Evolutionary conservation across 2,329 filamentous ascomycete genomes (phyloP).

Genomic region (Tetracladium maxilliforme): DNA sequence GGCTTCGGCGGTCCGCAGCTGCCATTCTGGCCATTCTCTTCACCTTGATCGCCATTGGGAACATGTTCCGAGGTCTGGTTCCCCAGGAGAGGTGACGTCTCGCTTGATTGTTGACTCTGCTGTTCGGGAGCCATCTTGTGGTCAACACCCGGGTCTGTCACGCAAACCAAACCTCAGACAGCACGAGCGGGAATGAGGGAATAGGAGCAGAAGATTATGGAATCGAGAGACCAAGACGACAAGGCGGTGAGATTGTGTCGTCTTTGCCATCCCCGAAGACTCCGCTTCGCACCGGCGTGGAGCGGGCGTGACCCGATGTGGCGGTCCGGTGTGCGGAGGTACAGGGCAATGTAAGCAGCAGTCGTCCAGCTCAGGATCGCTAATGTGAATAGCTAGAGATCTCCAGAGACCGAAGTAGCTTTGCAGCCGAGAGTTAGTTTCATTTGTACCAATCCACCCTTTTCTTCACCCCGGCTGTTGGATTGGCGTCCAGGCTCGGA

Average conservation of each 20-base stretch:
- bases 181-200: not conserved
- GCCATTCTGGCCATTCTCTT: constrained; percentile 8
- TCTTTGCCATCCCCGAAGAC: not conserved
- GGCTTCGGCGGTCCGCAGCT: constrained; percentile 29
- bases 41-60: not conserved
- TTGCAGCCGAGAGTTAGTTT: too few species aligned
- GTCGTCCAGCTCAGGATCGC: not conserved
- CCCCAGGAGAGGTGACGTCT: not conserved
- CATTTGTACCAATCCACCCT: too few species aligned
- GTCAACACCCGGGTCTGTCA: too few species aligned
- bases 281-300: not conserved
- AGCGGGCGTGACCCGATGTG: not conserved
- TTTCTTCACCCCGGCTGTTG: too few species aligned
- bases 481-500: too few species aligned
- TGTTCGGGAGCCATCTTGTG: not conserved
- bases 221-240: not conserved
- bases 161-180: too few species aligned
- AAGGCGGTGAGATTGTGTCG: not conserved
- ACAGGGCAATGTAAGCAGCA: too few species aligned
- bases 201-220: not conserved
- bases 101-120: not conserved
- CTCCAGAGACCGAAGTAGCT: too few species aligned
- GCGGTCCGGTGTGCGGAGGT: not conserved
- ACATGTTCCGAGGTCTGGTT: not conserved
- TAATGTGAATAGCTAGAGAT: constrained; percentile 1